Conservation (phyloP, 2,329 filamentous ascomycete species). For the Talaromyces pinophilus region DNA sequence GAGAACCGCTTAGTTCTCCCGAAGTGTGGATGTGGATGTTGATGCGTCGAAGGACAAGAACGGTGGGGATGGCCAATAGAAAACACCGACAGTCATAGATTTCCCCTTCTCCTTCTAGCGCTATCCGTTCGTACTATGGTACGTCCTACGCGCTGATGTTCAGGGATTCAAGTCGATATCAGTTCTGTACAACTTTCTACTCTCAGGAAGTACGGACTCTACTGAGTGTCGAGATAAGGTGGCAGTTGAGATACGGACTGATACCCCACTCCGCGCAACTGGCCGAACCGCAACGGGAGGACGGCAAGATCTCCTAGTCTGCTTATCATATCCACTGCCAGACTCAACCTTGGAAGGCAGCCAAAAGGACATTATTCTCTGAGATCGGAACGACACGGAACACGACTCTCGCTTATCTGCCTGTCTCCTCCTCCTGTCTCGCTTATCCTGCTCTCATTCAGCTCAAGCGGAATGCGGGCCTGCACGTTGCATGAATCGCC, state of each 20-base stretch:
- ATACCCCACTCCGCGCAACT: slow-evolving; percentile 24
- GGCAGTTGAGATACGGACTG: not conserved
- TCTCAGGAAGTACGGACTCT: not conserved
- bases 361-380: not conserved
- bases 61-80: not conserved
- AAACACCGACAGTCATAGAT: not conserved
- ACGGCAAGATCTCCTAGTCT: slow-evolving; percentile 12
- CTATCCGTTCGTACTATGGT: not conserved
- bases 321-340: slow-evolving; percentile 7
- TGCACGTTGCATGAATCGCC: slow-evolving; percentile 12
- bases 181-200: not conserved
- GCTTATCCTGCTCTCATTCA: slow-evolving; percentile 1
- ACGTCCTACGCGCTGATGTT: not conserved
- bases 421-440: not conserved
- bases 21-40: not conserved
- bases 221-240: not conserved
- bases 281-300: slow-evolving; percentile 22
- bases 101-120: not conserved
- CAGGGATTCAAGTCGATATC: slow-evolving; percentile 13
- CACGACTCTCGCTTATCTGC: not conserved
- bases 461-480: slow-evolving; percentile 10
- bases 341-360: not conserved
- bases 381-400: not conserved
- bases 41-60: not conserved
- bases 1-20: slow-evolving; percentile 6